Percentiles rank a stretch among this genome's conserved stretches.
phyloP scores from a whole-genome alignment of 148 eudicot species.

The Agrostemma githago region DNA sequence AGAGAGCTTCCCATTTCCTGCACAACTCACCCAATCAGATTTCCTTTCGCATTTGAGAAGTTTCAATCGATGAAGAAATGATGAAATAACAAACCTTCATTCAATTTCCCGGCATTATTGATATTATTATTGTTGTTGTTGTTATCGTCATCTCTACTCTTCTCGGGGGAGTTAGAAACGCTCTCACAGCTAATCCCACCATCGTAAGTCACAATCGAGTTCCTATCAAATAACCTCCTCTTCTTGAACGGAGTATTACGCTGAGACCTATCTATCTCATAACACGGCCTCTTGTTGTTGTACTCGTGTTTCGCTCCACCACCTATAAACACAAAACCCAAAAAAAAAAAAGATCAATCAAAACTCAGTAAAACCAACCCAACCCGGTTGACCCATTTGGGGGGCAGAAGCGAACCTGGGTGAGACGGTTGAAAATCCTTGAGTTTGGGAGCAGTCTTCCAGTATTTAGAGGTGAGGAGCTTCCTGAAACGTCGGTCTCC shows the following conservation, averaged over 20 bases:
- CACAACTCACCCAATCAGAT: constrained; percentile 18
- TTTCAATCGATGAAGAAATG: constrained; percentile 7
- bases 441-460: constrained; percentile 75
- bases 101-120: constrained; percentile 22
- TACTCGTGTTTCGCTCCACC: constrained; percentile 39
- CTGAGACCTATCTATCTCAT: constrained; percentile 53
- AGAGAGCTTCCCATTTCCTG: constrained; percentile 48
- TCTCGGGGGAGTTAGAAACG: constrained; percentile 70
- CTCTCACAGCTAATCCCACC: constrained; percentile 74
- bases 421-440: constrained; percentile 51
- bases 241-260: constrained; percentile 60
- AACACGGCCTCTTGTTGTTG: constrained; percentile 45
- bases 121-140: constrained; percentile 27
- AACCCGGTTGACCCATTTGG: too few relatives aligned
- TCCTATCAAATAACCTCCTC: constrained; percentile 53
- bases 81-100: constrained; percentile 43
- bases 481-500: constrained; percentile 60
- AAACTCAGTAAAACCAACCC: neutral
- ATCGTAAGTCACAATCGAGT: constrained; percentile 46
- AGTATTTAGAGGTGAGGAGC: constrained; percentile 62
- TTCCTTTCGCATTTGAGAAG: constrained; percentile 1
- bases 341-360: too few relatives aligned
- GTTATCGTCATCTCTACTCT: constrained; percentile 37
- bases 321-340: constrained; percentile 26
- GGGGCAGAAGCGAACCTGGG: constrained; percentile 38